A percentile compares a stretch with the other conserved stretches of the same genome.
Evolutionary conservation across 83 land plant genomes (phyloP).

Genomic region (Picea abies): DNA sequence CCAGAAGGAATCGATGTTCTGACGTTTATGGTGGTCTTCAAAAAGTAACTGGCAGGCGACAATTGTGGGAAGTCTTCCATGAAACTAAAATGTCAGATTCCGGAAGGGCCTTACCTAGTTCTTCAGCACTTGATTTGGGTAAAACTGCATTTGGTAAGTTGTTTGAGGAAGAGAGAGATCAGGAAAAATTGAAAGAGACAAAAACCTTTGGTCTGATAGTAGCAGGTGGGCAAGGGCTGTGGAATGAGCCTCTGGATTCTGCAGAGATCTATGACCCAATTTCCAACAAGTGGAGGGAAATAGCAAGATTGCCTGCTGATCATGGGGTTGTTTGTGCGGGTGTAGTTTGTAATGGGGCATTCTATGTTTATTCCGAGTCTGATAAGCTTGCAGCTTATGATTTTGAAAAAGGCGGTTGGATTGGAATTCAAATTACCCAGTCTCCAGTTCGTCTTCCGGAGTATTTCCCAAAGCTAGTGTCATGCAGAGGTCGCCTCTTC

Average conservation of each 20-base stretch:
- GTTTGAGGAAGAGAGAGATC: conserved; percentile 15
- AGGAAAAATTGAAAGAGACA: conserved; percentile 2
- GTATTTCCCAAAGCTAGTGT: conserved; percentile 69
- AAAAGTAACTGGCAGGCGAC: conserved; percentile 56
- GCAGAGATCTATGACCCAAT: conserved; percentile 75
- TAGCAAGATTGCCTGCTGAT: conserved; percentile 59
- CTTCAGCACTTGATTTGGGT: conserved; percentile 14
- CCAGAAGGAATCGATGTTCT: conserved; percentile 28
- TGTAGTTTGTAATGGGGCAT: conserved; percentile 49
- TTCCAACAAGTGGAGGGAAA: conserved; percentile 69
- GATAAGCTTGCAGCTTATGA: conserved; percentile 77
- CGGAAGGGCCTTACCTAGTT: background rate
- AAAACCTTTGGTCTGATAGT: conserved; percentile 60
- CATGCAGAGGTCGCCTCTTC: conserved; percentile 55
- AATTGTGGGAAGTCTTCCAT: conserved; percentile 28
- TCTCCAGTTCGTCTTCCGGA: conserved; percentile 63
- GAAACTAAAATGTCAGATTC: conserved; percentile 28
- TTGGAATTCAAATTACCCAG: conserved; percentile 46
- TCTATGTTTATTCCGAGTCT: conserved; percentile 75
- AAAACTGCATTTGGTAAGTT: conserved; percentile 6
- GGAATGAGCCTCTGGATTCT: conserved; percentile 75
- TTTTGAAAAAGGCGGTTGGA: conserved; percentile 65
- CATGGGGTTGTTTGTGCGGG: conserved; percentile 71
- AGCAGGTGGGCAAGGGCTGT: conserved; percentile 73
- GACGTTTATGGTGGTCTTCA: conserved; percentile 83